These are phyloP conservation scores for Arxiozyma heterogenica DNA, from an alignment of 1,139 yeast genomes.

Conservation along the genomic window DNA sequence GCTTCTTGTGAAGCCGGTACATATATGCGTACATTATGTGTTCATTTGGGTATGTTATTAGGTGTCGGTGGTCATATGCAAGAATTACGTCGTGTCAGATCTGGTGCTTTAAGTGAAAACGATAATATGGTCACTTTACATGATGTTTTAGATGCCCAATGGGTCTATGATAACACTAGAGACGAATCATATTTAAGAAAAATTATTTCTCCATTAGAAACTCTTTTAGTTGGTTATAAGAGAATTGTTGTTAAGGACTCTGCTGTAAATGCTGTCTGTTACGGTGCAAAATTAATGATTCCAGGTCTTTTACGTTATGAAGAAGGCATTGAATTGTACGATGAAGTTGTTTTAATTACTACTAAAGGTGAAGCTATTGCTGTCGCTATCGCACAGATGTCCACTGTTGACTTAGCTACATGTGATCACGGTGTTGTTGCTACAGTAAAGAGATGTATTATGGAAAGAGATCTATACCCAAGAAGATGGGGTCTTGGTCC, in stretches of 20 bases:
- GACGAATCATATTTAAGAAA: constrained; percentile 93
- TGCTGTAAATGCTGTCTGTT: constrained; percentile 96
- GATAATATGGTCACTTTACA: constrained; percentile 93
- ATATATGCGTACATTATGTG: constrained; percentile 98
- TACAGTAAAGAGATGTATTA: constrained; percentile 95
- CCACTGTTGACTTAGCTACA: constrained; percentile 90
- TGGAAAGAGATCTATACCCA: constrained; percentile 99
- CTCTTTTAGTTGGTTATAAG: constrained; percentile 87
- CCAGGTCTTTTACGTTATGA: constrained; percentile 97
- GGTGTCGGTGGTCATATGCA: constrained; percentile 99
- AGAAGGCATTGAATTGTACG: constrained; percentile 94
- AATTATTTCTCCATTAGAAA: constrained; percentile 90
- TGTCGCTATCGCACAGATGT: constrained; percentile 97
- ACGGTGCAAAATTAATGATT: constrained; percentile 98
- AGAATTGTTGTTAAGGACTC: constrained; percentile 96
- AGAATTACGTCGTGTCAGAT: constrained; percentile 97
- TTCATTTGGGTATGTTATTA: constrained; percentile 92
- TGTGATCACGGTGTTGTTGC: constrained; percentile 99
- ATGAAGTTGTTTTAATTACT: constrained; percentile 95
- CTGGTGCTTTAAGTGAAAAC: constrained; percentile 87
- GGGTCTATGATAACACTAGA: constrained; percentile 93
- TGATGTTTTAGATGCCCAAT: constrained; percentile 96
- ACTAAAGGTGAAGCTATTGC: constrained; percentile 99
- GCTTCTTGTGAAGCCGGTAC: constrained; percentile 99
- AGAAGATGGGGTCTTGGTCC: constrained; percentile 99